Percentiles rank a stretch among this genome's conserved stretches.
These are phyloP conservation scores for Termitomyces sp. DNA, from an alignment of 768 basidiomycete genomes.

Conservation along the genomic window DNA sequence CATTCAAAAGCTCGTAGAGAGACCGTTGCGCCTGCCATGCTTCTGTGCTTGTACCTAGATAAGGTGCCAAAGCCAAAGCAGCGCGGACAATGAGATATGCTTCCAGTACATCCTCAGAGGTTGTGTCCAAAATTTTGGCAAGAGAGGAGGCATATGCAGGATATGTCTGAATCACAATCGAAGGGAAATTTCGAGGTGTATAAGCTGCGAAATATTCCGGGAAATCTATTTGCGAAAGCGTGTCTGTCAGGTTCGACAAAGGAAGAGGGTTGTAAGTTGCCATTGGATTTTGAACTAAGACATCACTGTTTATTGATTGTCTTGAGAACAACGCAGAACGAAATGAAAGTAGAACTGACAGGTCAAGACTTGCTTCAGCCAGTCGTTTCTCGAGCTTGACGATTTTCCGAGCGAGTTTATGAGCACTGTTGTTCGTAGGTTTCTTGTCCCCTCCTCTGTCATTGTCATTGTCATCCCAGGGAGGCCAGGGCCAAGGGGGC, in stretches of 20 bases:
- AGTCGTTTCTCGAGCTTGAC: conserved; percentile 76
- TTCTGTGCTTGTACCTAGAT: conserved; percentile 71
- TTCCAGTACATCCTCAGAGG: conserved; percentile 69
- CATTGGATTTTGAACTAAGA: conserved; percentile 75
- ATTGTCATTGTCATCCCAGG: conserved; percentile 69
- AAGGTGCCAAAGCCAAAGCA: conserved; percentile 61
- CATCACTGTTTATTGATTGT: conserved; percentile 40
- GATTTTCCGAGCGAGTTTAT: conserved; percentile 64
- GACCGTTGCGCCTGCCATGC: conserved; percentile 74
- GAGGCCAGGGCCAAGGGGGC: conserved; percentile 87
- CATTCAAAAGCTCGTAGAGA: conserved; percentile 69
- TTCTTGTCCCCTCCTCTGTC: conserved; percentile 40
- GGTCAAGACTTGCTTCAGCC: conserved; percentile 76
- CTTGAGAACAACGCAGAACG: background rate
- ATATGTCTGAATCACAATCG: conserved; percentile 76
- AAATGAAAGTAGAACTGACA: conserved; percentile 38
- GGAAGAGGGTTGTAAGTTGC: conserved; percentile 85
- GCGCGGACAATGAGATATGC: conserved; percentile 85
- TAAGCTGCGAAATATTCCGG: conserved; percentile 84
- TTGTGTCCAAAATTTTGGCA: conserved; percentile 62
- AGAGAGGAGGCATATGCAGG: conserved; percentile 73
- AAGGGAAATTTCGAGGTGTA: conserved; percentile 71
- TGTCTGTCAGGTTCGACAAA: conserved; percentile 62
- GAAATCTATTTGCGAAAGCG: conserved; percentile 77
- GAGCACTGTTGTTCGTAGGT: conserved; percentile 51